Conservation (phyloP, 2,329 filamentous ascomycete genomes). For the Xylariaceae sp. region DNA sequence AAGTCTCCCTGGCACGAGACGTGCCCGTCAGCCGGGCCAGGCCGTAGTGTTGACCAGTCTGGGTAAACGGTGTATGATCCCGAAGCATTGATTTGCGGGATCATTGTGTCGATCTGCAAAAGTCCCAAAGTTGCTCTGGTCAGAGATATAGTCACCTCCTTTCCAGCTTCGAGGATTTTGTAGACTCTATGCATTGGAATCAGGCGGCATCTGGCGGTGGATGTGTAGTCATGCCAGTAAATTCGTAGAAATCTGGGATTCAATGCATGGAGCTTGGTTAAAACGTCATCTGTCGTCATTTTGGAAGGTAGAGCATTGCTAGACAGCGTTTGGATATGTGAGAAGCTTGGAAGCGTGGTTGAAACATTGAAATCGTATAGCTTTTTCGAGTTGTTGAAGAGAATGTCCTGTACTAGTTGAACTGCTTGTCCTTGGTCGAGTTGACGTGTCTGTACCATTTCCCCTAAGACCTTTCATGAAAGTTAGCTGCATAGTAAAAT, state of each 20-base stretch:
- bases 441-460: slow-evolving; percentile 62
- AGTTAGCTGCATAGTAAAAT: slow-evolving; percentile 45
- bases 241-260: slow-evolving; percentile 64
- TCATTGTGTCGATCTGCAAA: slow-evolving; percentile 61
- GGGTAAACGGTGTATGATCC: slow-evolving; percentile 66
- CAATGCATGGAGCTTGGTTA: slow-evolving; percentile 28
- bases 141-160: slow-evolving; percentile 49
- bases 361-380: slow-evolving; percentile 61
- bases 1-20: slow-evolving; percentile 67
- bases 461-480: no score
- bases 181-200: slow-evolving; percentile 59
- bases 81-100: slow-evolving; percentile 50
- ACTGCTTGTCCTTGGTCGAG: slow-evolving; percentile 60
- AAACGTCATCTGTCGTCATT: no score
- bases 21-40: slow-evolving; percentile 56
- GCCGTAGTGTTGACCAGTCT: slow-evolving; percentile 59
- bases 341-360: slow-evolving; percentile 29
- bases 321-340: slow-evolving; percentile 7
- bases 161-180: slow-evolving; percentile 43
- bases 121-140: slow-evolving; percentile 62
- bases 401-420: slow-evolving; percentile 59
- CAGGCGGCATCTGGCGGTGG: slow-evolving; percentile 61
- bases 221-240: slow-evolving; percentile 77
- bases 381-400: slow-evolving; percentile 75
- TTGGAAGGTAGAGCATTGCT: not conserved